Evolutionary conservation across 2,329 filamentous ascomycete genomes (phyloP).

Genomic region (Colletotrichum siamense): DNA sequence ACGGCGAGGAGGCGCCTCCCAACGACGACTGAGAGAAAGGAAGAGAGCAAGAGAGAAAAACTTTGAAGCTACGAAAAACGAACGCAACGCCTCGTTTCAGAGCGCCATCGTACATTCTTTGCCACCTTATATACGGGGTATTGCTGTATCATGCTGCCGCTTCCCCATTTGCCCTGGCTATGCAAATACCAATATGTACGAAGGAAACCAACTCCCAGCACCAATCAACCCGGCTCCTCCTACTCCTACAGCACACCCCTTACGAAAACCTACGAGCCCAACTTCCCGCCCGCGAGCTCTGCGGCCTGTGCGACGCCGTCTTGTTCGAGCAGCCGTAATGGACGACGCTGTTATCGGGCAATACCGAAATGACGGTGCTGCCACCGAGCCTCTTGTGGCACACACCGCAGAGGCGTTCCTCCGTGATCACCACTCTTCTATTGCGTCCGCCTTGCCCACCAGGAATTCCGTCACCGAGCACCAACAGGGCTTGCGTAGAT

Average conservation of each 20-base stretch:
- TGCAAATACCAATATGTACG: conserved; percentile 26
- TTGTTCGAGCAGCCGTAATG: conserved; percentile 79
- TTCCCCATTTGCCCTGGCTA: conserved; percentile 22
- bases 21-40: conserved; percentile 57
- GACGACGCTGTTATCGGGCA: conserved; percentile 82
- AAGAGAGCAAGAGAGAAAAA: background rate
- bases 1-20: conserved; percentile 80
- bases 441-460: conserved; percentile 59
- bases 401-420: conserved; percentile 89
- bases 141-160: conserved; percentile 29
- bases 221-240: background rate
- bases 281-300: conserved; percentile 35
- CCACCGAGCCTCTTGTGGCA: conserved; percentile 93
- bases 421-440: conserved; percentile 78
- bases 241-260: conserved; percentile 20
- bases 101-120: conserved; percentile 13
- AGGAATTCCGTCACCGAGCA: conserved; percentile 72
- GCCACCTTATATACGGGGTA: conserved; percentile 28
- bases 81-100: background rate
- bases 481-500: conserved; percentile 74
- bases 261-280: conserved; percentile 41
- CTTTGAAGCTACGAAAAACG: background rate
- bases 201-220: conserved; percentile 10
- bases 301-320: conserved; percentile 42
- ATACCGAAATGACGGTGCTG: conserved; percentile 83